Base-by-base conservation (phyloP, 2,329 filamentous ascomycete species). In the Arthrinium phaeospermum region DNA sequence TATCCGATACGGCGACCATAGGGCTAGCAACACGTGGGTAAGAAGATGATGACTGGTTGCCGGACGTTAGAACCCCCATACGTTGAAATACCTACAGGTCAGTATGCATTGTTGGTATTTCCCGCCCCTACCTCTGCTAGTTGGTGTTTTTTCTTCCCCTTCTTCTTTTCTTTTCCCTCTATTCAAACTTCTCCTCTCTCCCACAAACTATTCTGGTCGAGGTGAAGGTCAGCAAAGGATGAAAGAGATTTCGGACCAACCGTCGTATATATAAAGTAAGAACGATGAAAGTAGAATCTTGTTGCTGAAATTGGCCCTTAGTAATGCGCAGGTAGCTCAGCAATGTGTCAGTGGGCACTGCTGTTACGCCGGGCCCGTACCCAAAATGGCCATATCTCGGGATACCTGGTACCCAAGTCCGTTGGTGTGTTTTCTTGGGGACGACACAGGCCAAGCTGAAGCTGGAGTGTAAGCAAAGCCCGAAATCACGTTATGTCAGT, bases 301-400 rank as follows among this genome's bases (percentile, higher is more conserved):
- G 57, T 64, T 64, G 5, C 57, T 64, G 57, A 64, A 64, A 41
- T 64, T 64, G 57, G 57, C 34, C 41, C 57, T 64, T 64, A 37
- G 34, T 41, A 64, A 37, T 64, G 34, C 57, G 57, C 57, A 64
- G 34, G 34, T 64, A 64, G 57, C 57, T 64, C 41, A 64, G 57
- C 57, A 64, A n/a, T 64, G n/a, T 19, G 57, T 64, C 57, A 41
- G 57, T 64, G 57, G 57, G 57, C 57, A 41, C 34, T 64, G 57
- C 57, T 64, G 19, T 10, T 64, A 64, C 57, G 34, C 57, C 57
- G 57, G 57, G 19, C 34, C 57, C 34, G 57, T 64, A 64, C 22
- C 57, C 57, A 41, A 64, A 41, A 41, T n/a, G 57, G 19, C 57
- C 34, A 41, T 64, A 64, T 64, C 57, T 64, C 34, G 19, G 41